Evolutionary conservation across 345 rosid genomes (phyloP).

Genomic region (Citrus australasica): DNA sequence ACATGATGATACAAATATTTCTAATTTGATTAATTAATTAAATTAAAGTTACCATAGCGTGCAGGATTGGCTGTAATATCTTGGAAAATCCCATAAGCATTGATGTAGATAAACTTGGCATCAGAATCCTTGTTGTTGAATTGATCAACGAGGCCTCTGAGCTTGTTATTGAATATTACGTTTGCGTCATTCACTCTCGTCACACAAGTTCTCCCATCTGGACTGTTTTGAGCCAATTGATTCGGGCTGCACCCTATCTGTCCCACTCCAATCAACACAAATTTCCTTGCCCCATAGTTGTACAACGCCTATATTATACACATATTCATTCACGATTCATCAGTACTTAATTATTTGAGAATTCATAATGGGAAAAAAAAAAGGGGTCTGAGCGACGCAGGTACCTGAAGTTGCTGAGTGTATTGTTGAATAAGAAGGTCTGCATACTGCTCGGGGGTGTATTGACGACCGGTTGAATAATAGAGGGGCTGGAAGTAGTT

Average conservation of each 20-base stretch:
- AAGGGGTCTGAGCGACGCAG: not conserved
- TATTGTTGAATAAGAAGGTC: conserved; percentile 56
- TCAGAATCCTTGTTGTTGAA: conserved; percentile 52
- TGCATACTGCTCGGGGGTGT: conserved; percentile 55
- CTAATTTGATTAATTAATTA: not conserved
- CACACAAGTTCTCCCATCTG: conserved; percentile 66
- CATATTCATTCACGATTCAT: too few relatives aligned
- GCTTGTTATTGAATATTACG: conserved; percentile 67
- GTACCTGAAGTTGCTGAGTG: conserved; percentile 53
- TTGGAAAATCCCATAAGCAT: conserved; percentile 70
- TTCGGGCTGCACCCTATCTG: conserved; percentile 90
- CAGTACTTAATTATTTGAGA: too few relatives aligned
- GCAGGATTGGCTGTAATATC: conserved; percentile 53
- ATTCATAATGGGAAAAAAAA: too few relatives aligned
- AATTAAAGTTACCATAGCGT: conserved; percentile 35
- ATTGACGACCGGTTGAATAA: conserved; percentile 53
- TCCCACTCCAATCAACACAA: conserved; percentile 74
- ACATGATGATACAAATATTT: too few relatives aligned
- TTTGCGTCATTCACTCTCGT: conserved; percentile 52
- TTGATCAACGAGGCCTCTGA: conserved; percentile 56
- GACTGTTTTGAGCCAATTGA: conserved; percentile 58
- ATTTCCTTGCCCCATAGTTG: conserved; percentile 76
- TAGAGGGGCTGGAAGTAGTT: conserved; percentile 81
- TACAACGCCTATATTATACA: conserved; percentile 41
- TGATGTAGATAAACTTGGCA: conserved; percentile 61